Percentiles rank a stretch among this genome's conserved stretches.
These are phyloP conservation scores for Kockiozyma suomiensis DNA, from an alignment of 805 yeast genomes.

Conservation along the genomic window DNA sequence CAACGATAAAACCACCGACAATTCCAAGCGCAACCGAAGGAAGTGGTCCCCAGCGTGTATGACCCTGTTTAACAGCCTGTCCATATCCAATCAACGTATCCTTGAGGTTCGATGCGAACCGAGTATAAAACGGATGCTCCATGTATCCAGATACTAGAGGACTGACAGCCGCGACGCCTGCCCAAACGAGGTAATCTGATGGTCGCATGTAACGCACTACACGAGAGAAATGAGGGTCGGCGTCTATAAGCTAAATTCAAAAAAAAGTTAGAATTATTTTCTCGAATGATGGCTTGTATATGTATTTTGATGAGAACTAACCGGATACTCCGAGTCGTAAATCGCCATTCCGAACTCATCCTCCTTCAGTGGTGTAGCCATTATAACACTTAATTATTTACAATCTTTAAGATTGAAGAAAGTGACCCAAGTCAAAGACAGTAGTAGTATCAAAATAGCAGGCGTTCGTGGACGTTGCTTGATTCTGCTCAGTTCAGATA, in stretches of 20 bases:
- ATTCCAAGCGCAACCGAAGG: slow-evolving; percentile 48
- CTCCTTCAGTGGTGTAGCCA: slow-evolving; percentile 2
- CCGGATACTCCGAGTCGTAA: slow-evolving; percentile 19
- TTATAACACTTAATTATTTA: background rate
- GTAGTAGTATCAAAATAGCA: too few species aligned
- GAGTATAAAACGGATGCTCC: slow-evolving; percentile 44
- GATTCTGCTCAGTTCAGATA: background rate
- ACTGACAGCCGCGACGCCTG: slow-evolving; percentile 51
- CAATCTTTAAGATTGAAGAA: background rate
- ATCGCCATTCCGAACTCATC: slow-evolving; percentile 20
- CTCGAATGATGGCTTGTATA: background rate
- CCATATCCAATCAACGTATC: slow-evolving; percentile 4
- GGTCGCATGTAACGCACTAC: slow-evolving; percentile 74
- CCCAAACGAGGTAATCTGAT: slow-evolving; percentile 61
- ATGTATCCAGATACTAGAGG: slow-evolving; percentile 52
- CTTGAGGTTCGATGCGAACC: slow-evolving; percentile 30
- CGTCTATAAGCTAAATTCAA: slow-evolving; percentile 57
- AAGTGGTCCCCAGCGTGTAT: background rate
- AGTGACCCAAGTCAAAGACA: too few species aligned
- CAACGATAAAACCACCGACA: slow-evolving; percentile 71
- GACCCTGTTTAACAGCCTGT: slow-evolving; percentile 1
- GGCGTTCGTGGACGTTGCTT: too few species aligned
- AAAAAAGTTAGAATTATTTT: background rate
- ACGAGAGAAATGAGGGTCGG: slow-evolving; percentile 73
- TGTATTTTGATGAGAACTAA: background rate